Percentiles rank a stretch among this genome's conserved stretches.
Conservation (phyloP, 1,284 basidiomycete genomes). For the Cystobasidiaceae sp. region DNA sequence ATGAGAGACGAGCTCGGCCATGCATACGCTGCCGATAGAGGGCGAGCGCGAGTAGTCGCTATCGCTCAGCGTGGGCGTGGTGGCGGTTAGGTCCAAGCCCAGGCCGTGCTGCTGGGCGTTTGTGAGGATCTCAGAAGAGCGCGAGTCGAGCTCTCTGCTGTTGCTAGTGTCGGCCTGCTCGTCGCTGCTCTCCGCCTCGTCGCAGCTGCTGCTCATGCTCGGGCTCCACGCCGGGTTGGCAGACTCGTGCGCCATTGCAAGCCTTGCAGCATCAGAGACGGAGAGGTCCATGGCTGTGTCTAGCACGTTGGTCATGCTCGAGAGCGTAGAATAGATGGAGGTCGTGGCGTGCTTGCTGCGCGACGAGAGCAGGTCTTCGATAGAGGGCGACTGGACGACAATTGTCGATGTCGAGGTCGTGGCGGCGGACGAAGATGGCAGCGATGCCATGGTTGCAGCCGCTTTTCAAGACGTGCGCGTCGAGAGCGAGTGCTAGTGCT, state of each 20-base stretch:
- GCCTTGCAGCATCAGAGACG: conserved; percentile 15
- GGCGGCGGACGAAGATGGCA: no score
- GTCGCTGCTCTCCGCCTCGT: not conserved
- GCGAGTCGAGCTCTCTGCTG: no score
- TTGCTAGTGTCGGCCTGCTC: not conserved
- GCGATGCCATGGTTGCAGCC: no score
- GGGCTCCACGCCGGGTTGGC: conserved; percentile 24
- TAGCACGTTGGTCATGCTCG: conserved; percentile 1
- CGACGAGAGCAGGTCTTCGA: conserved; percentile 27
- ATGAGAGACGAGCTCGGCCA: conserved; percentile 15
- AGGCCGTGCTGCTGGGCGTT: not conserved
- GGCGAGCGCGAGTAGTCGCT: conserved; percentile 18
- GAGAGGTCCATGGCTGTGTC: conserved; percentile 1
- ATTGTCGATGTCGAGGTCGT: not conserved
- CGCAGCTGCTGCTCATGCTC: conserved; percentile 11
- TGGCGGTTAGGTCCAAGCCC: not conserved
- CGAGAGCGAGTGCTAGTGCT: no score
- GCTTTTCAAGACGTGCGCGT: not conserved
- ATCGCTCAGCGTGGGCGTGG: conserved; percentile 20
- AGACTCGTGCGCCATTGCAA: conserved; percentile 28
- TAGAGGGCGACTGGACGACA: conserved; percentile 14
- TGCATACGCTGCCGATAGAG: not conserved
- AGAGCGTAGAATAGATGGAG: conserved; percentile 13
- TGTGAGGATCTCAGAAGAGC: no score
- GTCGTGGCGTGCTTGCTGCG: conserved; percentile 1